These are phyloP conservation scores for Pseudogymnoascus sp. DNA, from an alignment of 2,329 filamentous ascomycete species.

Conservation along the genomic window DNA sequence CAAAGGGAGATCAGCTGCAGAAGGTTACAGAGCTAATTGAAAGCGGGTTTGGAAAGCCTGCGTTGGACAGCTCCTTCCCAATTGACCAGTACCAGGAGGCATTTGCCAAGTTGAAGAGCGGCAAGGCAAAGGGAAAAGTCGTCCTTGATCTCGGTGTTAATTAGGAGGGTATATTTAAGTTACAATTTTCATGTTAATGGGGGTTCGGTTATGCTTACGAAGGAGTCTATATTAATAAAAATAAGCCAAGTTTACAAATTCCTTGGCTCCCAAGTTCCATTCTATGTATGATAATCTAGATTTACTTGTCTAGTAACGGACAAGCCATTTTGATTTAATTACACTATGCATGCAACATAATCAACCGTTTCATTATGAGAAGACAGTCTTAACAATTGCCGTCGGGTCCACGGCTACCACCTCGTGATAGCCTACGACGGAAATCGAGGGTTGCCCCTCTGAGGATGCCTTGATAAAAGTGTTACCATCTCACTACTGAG, in stretches of 20 bases:
- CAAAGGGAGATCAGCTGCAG: constrained; percentile 30
- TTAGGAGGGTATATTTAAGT: not conserved
- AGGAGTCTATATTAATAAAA: not conserved
- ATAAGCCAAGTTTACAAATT: not conserved
- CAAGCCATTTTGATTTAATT: not conserved
- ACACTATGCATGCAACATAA: not conserved
- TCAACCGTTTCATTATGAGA: not conserved
- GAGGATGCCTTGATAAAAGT: not conserved
- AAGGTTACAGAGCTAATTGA: constrained; percentile 34
- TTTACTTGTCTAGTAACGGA: not conserved
- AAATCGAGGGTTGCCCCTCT: too few relatives aligned
- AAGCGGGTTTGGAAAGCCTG: constrained; percentile 27
- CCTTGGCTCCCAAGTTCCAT: not conserved
- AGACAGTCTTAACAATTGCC: not conserved
- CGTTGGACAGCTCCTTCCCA: constrained; percentile 36
- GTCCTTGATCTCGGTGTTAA: constrained; percentile 27
- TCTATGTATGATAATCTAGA: not conserved
- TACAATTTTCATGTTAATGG: not conserved
- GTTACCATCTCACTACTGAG: not conserved
- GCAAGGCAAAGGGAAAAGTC: constrained; percentile 37
- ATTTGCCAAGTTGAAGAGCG: constrained; percentile 32
- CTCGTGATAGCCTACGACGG: not conserved
- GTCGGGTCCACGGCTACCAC: not conserved
- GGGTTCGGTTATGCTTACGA: not conserved
- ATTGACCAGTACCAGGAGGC: constrained; percentile 34